A percentile compares a stretch with the other conserved stretches of the same genome.
phyloP scores from a whole-genome alignment of 2,329 filamentous ascomycete species.

The Arthrinium phaeospermum region DNA sequence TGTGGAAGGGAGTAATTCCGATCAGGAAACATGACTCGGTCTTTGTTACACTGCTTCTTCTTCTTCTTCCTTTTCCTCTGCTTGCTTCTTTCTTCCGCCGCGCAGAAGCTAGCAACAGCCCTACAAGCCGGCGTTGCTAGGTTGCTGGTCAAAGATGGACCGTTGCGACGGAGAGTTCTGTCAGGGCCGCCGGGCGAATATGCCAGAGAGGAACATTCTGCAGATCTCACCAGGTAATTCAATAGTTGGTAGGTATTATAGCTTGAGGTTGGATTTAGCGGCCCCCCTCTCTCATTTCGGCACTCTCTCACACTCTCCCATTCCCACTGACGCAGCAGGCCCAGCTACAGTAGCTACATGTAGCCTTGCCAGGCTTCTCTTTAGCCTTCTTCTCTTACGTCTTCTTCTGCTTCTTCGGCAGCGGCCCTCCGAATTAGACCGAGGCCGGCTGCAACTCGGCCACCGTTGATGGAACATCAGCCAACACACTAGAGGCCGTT shows the following conservation, averaged over 20 bases:
- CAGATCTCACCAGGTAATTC: neutral
- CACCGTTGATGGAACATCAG: conserved; percentile 2
- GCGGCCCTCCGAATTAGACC: neutral
- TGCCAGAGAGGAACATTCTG: neutral
- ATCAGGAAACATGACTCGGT: neutral
- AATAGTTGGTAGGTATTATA: neutral
- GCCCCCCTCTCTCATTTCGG: too few species aligned
- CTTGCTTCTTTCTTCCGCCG: neutral
- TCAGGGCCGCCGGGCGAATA: neutral
- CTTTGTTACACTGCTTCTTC: too few species aligned
- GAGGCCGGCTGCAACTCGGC: neutral
- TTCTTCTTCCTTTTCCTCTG: neutral
- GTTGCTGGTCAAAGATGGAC: neutral
- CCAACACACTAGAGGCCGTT: neutral
- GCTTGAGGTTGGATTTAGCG: neutral
- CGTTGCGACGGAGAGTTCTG: neutral
- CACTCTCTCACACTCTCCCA: too few species aligned
- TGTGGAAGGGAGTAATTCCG: neutral
- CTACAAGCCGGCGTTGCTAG: neutral
- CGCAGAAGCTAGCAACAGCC: neutral
- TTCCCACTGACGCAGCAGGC: too few species aligned
- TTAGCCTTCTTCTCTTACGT: neutral
- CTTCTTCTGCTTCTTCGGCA: neutral
- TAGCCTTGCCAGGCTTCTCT: too few species aligned
- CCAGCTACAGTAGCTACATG: too few species aligned